Base-by-base conservation (phyloP, 345 rosid genomes). In the Gossypium raimondii region DNA sequence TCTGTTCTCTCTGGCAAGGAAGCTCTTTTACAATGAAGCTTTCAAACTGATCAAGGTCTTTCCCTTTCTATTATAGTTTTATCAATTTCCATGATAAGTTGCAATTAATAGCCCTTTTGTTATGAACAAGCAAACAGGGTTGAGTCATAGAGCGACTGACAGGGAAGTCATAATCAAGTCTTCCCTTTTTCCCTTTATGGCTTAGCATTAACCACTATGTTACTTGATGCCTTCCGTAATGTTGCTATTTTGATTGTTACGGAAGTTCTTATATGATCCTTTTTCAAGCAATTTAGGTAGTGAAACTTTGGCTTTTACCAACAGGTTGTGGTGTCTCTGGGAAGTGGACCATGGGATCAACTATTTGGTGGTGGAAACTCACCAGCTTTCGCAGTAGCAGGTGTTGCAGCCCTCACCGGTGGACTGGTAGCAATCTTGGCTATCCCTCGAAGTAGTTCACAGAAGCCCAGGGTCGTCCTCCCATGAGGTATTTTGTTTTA, bases 311-410 rank as follows among this genome's bases (percentile, higher is more conserved):
- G 24, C 70, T 74, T 34, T 51, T 47, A 53, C 62, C 74, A 56
- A 73, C 83, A 89, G 94, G 88, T 88, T 60, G 78, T 92, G 69
- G 92, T 92, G 72, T 90, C 98, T 55, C 64, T 89, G 77, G 97
- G 94, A 66, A 84, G 88, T 89, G 98, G 87, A 20, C 92, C 91
- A 56, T 90, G 90, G 77, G 90, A 90, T 86, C 90, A 91, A 84
- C 86, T 90, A 60, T 87, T 88, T 71, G 92, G 94, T 72, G 94
- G 93, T 74, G 97, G 97, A 72, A 90, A 90, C 78, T 90, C 85
- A 67, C 89, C 96, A 9, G 93, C 93, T 43, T 84, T 93, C 80
- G 91, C 87, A 57, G 89, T 88, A 61, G 96, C 87, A 77, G 94
- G 85, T 72, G 81, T 88, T 77, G 80, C 98, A 4, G 87, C 94